Conservation (phyloP, 225 moss, liverwort and hornwort species). For the Polytrichum commune region DNA sequence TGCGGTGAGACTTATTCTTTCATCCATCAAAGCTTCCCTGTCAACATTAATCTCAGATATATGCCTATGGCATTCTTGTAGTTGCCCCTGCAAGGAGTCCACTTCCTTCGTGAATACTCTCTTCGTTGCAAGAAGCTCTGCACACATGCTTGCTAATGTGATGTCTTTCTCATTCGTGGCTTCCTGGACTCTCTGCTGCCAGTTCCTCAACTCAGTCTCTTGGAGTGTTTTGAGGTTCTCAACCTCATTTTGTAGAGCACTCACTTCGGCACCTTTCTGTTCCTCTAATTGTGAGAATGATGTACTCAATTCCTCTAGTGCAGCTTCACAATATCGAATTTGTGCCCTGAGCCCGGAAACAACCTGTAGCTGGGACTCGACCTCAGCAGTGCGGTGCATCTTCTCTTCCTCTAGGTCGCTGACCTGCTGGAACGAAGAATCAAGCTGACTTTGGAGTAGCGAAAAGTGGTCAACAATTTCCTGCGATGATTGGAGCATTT, state of each 20-base stretch:
- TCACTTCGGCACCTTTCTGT: constrained; percentile 32
- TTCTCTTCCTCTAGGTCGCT: constrained; percentile 44
- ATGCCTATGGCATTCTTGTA: constrained; percentile 28
- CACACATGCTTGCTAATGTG: constrained; percentile 25
- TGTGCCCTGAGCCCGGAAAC: constrained; percentile 18
- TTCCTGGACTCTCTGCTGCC: constrained; percentile 45
- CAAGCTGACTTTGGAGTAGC: constrained; percentile 50
- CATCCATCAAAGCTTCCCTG: constrained; percentile 33
- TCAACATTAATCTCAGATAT: constrained; percentile 31
- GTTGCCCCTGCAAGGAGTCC: constrained; percentile 27
- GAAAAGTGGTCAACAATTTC: constrained; percentile 55
- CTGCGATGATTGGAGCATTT: constrained; percentile 62
- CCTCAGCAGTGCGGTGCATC: constrained; percentile 30
- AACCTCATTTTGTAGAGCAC: constrained; percentile 18
- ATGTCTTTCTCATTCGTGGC: constrained; percentile 34
- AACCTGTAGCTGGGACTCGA: constrained; percentile 29
- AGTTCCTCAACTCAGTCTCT: constrained; percentile 41
- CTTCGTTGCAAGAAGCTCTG: constrained; percentile 29
- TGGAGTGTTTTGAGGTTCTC: constrained; percentile 28
- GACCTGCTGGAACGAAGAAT: constrained; percentile 34
- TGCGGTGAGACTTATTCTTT: constrained; percentile 24
- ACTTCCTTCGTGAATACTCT: constrained; percentile 26
- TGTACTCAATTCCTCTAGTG: constrained; percentile 19
- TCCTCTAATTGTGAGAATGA: constrained; percentile 20
- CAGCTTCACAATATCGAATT: constrained; percentile 21